A percentile compares a stretch with the other conserved stretches of the same genome.
phyloP scores from a whole-genome alignment of 2,329 filamentous ascomycete genomes.

The Hymenoscyphus albidus region DNA sequence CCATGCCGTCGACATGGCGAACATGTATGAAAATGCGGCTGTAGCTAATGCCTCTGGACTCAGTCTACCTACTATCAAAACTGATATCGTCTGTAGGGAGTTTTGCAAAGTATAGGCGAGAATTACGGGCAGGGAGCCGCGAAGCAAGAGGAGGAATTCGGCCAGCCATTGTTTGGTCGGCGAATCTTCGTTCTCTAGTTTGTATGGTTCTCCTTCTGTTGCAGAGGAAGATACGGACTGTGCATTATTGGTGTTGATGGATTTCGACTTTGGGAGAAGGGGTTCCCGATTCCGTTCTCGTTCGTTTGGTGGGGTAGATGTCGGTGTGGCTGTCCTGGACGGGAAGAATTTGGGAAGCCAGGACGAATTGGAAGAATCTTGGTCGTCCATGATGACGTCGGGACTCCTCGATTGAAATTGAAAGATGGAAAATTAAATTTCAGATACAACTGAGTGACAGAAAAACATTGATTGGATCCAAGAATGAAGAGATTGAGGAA shows the following conservation, averaged over 20 bases:
- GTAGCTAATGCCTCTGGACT: conserved; percentile 77
- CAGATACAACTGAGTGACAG: conserved; percentile 6
- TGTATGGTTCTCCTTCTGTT: conserved; percentile 27
- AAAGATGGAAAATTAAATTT: background rate
- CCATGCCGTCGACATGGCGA: conserved; percentile 86
- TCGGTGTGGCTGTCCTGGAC: conserved; percentile 18
- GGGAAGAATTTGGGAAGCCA: conserved; percentile 31
- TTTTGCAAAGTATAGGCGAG: conserved; percentile 83
- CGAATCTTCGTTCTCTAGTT: conserved; percentile 26
- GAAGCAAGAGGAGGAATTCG: conserved; percentile 66
- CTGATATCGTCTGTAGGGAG: conserved; percentile 76
- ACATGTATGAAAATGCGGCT: conserved; percentile 89
- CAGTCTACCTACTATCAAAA: conserved; percentile 74
- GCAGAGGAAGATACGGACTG: conserved; percentile 12
- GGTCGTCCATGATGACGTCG: conserved; percentile 22
- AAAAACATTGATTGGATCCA: conserved; percentile 2
- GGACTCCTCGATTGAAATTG: background rate
- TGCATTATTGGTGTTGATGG: conserved; percentile 6
- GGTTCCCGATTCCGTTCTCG: conserved; percentile 25
- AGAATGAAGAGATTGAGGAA: background rate
- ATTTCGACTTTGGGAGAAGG: conserved; percentile 25
- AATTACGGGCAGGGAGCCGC: conserved; percentile 72
- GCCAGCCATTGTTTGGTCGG: conserved; percentile 37
- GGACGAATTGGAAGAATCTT: conserved; percentile 21
- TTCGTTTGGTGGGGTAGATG: conserved; percentile 30